These are phyloP conservation scores for Coccomyxa sp. DNA, from an alignment of 139 green algal genomes.

Conservation along the genomic window DNA sequence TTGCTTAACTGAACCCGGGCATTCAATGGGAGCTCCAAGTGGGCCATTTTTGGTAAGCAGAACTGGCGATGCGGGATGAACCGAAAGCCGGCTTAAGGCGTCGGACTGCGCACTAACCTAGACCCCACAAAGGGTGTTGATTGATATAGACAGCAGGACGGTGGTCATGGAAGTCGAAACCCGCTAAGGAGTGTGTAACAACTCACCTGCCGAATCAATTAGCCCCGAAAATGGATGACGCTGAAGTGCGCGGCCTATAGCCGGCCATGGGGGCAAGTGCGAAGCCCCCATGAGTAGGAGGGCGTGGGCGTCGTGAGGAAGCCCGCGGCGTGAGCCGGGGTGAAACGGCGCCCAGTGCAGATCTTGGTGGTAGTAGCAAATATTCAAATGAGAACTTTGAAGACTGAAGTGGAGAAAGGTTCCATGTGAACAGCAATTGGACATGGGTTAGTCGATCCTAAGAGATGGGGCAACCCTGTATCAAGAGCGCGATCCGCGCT, in stretches of 20 bases:
- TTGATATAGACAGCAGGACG: slow-evolving; percentile 93
- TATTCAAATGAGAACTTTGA: slow-evolving; percentile 94
- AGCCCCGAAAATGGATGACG: slow-evolving; percentile 96
- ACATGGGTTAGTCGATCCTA: slow-evolving; percentile 93
- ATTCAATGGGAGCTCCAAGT: slow-evolving; percentile 65
- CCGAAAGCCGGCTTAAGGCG: slow-evolving; percentile 87
- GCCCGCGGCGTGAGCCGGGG: slow-evolving; percentile 76
- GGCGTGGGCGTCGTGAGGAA: slow-evolving; percentile 77
- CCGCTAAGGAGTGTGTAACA: slow-evolving; percentile 98
- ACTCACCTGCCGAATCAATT: slow-evolving; percentile 96
- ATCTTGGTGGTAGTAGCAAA: slow-evolving; percentile 96
- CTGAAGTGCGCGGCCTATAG: slow-evolving; percentile 87
- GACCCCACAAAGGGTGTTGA: slow-evolving; percentile 93
- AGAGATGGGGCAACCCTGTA: slow-evolving; percentile 85
- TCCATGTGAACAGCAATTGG: slow-evolving; percentile 95
- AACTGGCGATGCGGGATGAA: slow-evolving; percentile 83
- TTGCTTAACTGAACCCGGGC: slow-evolving; percentile 82
- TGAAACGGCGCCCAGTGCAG: slow-evolving; percentile 84
- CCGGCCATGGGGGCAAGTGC: slow-evolving; percentile 80
- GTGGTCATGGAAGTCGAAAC: slow-evolving; percentile 97
- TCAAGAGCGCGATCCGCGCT: slow-evolving; percentile 72
- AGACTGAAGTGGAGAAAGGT: slow-evolving; percentile 91
- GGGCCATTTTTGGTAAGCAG: no score
- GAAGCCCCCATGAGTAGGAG: slow-evolving; percentile 87
- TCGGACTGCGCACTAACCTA: slow-evolving; percentile 89